Evolutionary conservation across 495 filamentous ascomycete species (phyloP).

Genomic region (Trypethelium eluteriae): DNA sequence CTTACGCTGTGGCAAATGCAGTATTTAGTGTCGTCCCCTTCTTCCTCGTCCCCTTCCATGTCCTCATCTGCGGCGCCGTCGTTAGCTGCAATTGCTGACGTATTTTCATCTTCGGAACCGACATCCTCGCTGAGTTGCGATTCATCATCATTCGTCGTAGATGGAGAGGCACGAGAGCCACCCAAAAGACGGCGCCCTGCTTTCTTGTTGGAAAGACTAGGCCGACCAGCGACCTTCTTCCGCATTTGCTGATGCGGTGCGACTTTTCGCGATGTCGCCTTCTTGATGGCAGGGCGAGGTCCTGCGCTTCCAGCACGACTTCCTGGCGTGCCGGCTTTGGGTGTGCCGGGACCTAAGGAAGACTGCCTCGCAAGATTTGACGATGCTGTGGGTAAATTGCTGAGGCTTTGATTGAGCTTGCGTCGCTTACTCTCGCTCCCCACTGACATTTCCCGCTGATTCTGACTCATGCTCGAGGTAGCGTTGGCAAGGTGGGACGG

Average conservation of each 20-base stretch:
- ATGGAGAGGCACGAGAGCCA: conserved; percentile 16
- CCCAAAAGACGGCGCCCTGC: not conserved
- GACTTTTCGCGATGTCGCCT: conserved; percentile 35
- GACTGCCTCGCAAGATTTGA: conserved; percentile 71
- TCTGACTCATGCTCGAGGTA: conserved; percentile 52
- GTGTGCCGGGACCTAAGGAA: conserved; percentile 75
- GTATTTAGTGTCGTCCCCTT: conserved; percentile 83
- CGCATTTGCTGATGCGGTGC: conserved; percentile 60
- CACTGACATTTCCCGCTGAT: conserved; percentile 66
- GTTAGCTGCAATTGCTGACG: conserved; percentile 8
- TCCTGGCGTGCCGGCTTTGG: conserved; percentile 62
- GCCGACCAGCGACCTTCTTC: conserved; percentile 39
- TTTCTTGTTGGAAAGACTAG: conserved; percentile 24
- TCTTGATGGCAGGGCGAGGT: conserved; percentile 55
- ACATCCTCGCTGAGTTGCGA: conserved; percentile 20
- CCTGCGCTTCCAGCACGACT: conserved; percentile 65
- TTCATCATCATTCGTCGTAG: conserved; percentile 32
- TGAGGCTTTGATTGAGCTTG: conserved; percentile 57
- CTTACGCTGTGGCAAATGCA: conserved; percentile 88
- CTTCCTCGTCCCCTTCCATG: conserved; percentile 71
- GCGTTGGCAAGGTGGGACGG: conserved; percentile 29
- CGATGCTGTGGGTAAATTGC: conserved; percentile 58
- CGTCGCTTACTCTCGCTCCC: conserved; percentile 63
- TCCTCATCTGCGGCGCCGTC: conserved; percentile 48
- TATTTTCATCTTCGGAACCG: conserved; percentile 20